Base-by-base conservation (phyloP, 2,329 filamentous ascomycete species). In the Colletotrichum destructivum region DNA sequence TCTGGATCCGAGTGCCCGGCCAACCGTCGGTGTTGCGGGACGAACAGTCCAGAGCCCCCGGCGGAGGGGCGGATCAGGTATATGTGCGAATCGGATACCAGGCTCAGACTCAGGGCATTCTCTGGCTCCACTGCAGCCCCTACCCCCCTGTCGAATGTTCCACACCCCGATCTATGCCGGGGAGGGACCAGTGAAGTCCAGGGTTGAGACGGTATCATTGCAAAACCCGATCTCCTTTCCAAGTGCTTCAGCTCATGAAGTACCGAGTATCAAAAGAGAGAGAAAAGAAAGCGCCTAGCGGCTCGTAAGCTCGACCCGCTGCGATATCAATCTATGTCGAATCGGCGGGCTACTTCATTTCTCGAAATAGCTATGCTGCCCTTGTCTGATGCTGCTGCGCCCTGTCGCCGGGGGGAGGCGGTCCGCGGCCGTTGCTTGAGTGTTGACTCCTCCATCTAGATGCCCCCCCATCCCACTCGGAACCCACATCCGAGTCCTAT, bases 161-260 rank as follows among this genome's bases (percentile, higher is more conserved):
- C 51, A 42, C 40, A 31, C 40, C 59, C 59, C 31, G 11, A 35
- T 9, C 31, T 35, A 35, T 35, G 31, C 8, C 8, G 1, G 31
- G 31, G 31, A 35, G 31, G n/a, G 13, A 16, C 35, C 47, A 44
- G 11, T 38, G 7, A 59, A 42, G n/a, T 42, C 61, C 46, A 38
- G 69, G 64, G 57, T 68, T 31, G 65, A 71, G 59, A 71, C 54
- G 57, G 69, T 52, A 23, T 59, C 54, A 26, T 54, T 62, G 54
- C n/a, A 54, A 42, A 56, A 44, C 42, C 59, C 44, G 38, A 16
- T 15, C 26, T 21, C 21, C 60, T 23, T 23, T 61, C 31, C 42
- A 35, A 61, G 31, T 31, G 31, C 31, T 31, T 31, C 47, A 7
- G 16, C 46, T 31, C n/a, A n/a, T 31, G 31, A 31, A 31, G 31